Percentiles rank a stretch among this genome's conserved stretches.
These are phyloP conservation scores for Xylariaceae sp. DNA, from an alignment of 2,329 filamentous ascomycete species.

Conservation along the genomic window DNA sequence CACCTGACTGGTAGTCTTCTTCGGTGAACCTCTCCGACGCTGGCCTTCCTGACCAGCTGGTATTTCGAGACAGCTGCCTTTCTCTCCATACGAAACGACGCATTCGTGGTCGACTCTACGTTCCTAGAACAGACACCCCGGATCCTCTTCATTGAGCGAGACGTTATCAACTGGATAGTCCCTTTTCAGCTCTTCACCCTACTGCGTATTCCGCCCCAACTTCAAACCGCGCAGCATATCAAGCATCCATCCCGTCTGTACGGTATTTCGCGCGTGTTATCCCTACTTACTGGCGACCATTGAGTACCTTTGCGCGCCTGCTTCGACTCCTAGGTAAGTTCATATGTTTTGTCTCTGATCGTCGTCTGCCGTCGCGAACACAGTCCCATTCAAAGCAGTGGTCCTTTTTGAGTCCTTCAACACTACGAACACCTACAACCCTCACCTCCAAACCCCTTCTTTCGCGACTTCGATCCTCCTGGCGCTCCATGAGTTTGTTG, in stretches of 20 bases:
- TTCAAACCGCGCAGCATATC: neutral
- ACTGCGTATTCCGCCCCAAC: neutral
- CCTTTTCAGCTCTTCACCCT: slow-evolving; percentile 9
- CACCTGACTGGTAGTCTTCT: neutral
- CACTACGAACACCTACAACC: neutral
- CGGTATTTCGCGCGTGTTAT: neutral
- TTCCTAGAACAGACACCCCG: slow-evolving; percentile 11
- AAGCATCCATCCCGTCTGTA: neutral
- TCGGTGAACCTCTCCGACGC: neutral
- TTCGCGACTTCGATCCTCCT: neutral
- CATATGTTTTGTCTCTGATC: neutral
- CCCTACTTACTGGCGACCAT: neutral
- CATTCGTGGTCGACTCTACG: slow-evolving; percentile 19
- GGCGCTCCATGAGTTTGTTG: neutral
- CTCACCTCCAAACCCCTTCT: neutral
- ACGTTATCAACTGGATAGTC: slow-evolving; percentile 20
- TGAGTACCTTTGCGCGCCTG: neutral
- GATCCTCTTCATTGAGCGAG: slow-evolving; percentile 25
- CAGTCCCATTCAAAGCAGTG: neutral
- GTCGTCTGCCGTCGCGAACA: neutral
- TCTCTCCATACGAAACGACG: slow-evolving; percentile 13
- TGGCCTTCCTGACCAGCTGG: neutral
- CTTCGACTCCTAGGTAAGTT: neutral
- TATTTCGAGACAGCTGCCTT: slow-evolving; percentile 14
- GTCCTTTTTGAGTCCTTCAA: neutral